Conservation (phyloP, 2,329 filamentous ascomycete genomes). For the Xylaria sp. region DNA sequence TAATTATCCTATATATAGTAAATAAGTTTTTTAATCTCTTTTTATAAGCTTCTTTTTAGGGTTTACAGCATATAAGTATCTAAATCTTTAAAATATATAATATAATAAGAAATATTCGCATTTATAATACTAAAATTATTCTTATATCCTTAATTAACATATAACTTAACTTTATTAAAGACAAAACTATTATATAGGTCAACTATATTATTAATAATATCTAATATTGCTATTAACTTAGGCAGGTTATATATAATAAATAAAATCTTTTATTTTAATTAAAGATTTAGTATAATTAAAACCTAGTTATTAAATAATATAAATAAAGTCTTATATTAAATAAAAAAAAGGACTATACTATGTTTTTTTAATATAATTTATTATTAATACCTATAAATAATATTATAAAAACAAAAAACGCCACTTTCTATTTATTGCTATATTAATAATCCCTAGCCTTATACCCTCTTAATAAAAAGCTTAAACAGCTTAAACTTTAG, state of each 20-base stretch:
- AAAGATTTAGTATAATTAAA: slow-evolving; percentile 75
- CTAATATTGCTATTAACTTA: slow-evolving; percentile 69
- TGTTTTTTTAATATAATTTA: slow-evolving; percentile 73
- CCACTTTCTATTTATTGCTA: slow-evolving; percentile 59
- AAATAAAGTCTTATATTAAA: slow-evolving; percentile 74
- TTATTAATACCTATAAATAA: slow-evolving; percentile 78
- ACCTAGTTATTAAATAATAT: slow-evolving; percentile 87
- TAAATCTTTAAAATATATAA: slow-evolving; percentile 66
- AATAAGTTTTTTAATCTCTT: slow-evolving; percentile 73
- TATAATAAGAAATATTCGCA: slow-evolving; percentile 83
- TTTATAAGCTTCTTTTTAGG: slow-evolving; percentile 56
- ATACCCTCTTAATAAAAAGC: slow-evolving; percentile 87
- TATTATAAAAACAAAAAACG: slow-evolving; percentile 74
- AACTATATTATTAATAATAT: slow-evolving; percentile 72
- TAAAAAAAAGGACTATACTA: slow-evolving; percentile 79
- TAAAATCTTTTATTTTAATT: slow-evolving; percentile 70
- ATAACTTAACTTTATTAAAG: slow-evolving; percentile 78
- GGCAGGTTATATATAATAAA: slow-evolving; percentile 94
- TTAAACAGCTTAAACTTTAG: slow-evolving; percentile 65
- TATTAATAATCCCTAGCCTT: slow-evolving; percentile 68
- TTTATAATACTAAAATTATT: slow-evolving; percentile 86
- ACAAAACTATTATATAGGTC: slow-evolving; percentile 88
- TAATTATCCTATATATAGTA: slow-evolving; percentile 98
- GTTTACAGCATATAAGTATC: slow-evolving; percentile 54
- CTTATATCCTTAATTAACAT: slow-evolving; percentile 82